phyloP scores from a whole-genome alignment of 129 eudicot genomes.

The Ambrosia trifida region DNA sequence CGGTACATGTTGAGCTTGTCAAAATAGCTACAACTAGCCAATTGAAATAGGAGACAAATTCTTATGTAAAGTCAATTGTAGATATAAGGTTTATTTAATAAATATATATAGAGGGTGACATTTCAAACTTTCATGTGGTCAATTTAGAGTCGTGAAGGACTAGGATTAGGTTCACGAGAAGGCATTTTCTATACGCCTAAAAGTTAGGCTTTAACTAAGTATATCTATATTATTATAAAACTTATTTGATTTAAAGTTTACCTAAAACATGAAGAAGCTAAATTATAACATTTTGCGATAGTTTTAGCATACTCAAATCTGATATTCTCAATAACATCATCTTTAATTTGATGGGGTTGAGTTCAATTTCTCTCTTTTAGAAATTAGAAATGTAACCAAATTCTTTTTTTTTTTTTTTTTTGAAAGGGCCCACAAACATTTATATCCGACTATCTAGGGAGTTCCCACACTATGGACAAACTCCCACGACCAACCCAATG shows the following conservation, averaged over 20 bases:
- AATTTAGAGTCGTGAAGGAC: conserved; percentile 24
- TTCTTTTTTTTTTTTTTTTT: too few relatives aligned
- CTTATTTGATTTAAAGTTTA: not conserved
- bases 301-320: too few relatives aligned
- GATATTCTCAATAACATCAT: too few relatives aligned
- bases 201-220: conserved; percentile 14
- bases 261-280: not conserved
- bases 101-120: conserved; percentile 19
- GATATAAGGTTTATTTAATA: not conserved
- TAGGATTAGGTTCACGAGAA: conserved; percentile 25
- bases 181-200: conserved; percentile 10
- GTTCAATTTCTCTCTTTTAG: too few relatives aligned
- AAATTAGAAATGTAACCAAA: too few relatives aligned
- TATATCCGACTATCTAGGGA: too few relatives aligned
- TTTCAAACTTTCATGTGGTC: conserved; percentile 32
- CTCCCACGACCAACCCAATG: too few relatives aligned
- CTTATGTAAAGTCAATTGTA: conserved; percentile 23
- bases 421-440: too few relatives aligned
- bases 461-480: too few relatives aligned
- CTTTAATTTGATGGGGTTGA: too few relatives aligned
- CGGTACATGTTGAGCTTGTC: conserved; percentile 19
- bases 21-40: conserved; percentile 10
- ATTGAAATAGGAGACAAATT: conserved; percentile 27
- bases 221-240: not conserved
- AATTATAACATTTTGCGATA: not conserved